phyloP scores from a whole-genome alignment of 2,329 filamentous ascomycete species.

The Coleophoma crateriformis region DNA sequence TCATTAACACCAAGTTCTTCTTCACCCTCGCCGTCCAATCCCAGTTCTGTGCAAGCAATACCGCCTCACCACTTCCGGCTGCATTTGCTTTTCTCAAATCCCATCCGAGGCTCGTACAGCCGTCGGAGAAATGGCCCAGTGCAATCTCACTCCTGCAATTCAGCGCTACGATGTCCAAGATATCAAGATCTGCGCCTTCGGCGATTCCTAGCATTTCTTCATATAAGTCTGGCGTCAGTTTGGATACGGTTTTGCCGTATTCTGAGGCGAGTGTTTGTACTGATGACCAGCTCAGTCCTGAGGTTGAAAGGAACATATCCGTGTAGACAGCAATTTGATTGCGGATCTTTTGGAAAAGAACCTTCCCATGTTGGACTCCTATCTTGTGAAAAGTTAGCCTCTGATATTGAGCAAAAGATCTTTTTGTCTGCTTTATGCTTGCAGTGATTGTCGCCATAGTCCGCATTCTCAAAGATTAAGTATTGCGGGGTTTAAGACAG shows the following conservation, averaged over 20 bases:
- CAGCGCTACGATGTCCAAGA: slow-evolving; percentile 40
- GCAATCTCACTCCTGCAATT: slow-evolving; percentile 46
- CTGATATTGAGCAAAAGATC: background rate
- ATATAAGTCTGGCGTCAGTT: slow-evolving; percentile 14
- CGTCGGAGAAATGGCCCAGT: slow-evolving; percentile 42
- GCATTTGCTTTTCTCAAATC: slow-evolving; percentile 16
- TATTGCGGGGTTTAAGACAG: background rate
- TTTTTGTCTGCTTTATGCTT: too few relatives aligned
- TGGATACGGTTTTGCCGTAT: slow-evolving; percentile 4
- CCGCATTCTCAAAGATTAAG: background rate
- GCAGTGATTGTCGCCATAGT: too few relatives aligned
- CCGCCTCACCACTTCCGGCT: slow-evolving; percentile 2
- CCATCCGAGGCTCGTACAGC: slow-evolving; percentile 41
- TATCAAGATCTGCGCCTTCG: slow-evolving; percentile 30
- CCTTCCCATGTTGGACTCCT: slow-evolving; percentile 25
- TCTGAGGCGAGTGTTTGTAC: slow-evolving; percentile 6
- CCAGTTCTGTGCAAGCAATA: slow-evolving; percentile 19
- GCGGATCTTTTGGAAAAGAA: slow-evolving; percentile 22
- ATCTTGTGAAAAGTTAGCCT: slow-evolving; percentile 20
- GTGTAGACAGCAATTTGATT: slow-evolving; percentile 29
- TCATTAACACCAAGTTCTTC: slow-evolving; percentile 11
- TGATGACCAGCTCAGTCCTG: slow-evolving; percentile 24
- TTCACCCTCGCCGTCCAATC: slow-evolving; percentile 16
- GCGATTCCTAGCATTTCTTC: slow-evolving; percentile 37
- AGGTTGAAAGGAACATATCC: slow-evolving; percentile 25